Base-by-base conservation (phyloP, 768 basidiomycete genomes). In the Russula brevipes region DNA sequence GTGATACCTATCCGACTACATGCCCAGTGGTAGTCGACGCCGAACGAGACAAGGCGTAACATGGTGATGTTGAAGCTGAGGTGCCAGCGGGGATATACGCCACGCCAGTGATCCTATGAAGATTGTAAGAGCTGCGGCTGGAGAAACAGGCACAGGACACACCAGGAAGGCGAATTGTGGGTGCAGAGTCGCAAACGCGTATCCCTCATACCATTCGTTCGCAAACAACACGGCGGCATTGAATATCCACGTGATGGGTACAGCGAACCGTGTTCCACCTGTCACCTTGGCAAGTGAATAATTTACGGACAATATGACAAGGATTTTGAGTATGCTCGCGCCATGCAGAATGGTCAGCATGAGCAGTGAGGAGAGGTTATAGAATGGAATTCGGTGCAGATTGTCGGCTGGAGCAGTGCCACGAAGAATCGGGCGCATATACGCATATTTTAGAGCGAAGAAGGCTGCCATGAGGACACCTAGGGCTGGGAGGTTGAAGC, bases 41-140 rank as follows among this genome's bases (percentile, higher is more conserved):
- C 89, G 77, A 94, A 99, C 0, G 94, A 95, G 6, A 99, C 80
- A 14, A 98, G 80, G 38, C 96, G 85, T 46, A 98, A 80, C 89
- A 95, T 95, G 3, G 94, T 94, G 68, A 98, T 94, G 73, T 98
- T 98, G 79, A 96, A 98, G 68, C 78, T 83, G 69, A 98, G 80
- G 68, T 98, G 85, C 97, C 97, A 99, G 19, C 94, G 81, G 11
- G 94, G 90, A 64, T 95, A 88, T 17, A 91, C 76, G 6, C 97
- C 97, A 72, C 81, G 76, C 67, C 80, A 81, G 0, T 69, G 63
- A 69, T 91, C 89, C 88, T 92, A 50, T 36, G 10, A n/a, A 44
- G 19, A 59, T 54, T 36, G 11, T 55, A 12, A 50, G 42, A 6
- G 19, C 41, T 33, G 33, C 17, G 42, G 5, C 10, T 12, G 36